phyloP scores from a whole-genome alignment of 208 protist species.

The Porcisia hertigi region DNA sequence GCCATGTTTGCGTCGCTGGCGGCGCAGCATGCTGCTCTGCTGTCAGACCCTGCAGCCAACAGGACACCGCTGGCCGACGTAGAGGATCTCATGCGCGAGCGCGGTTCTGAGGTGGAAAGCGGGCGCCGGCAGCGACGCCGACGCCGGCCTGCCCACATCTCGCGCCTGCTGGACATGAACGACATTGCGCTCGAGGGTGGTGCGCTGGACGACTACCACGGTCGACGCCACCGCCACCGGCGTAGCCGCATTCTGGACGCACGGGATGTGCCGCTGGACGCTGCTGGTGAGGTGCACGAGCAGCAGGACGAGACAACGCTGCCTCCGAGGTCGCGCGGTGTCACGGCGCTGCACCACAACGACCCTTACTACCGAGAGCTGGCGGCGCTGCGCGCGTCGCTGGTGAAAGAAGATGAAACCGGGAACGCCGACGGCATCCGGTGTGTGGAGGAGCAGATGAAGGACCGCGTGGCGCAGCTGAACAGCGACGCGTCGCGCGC shows the following conservation, averaged over 20 bases:
- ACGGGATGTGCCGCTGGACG: constrained; percentile 12
- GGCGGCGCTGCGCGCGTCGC: constrained; percentile 27
- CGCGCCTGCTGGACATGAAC: too few species aligned
- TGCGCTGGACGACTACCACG: constrained; percentile 34
- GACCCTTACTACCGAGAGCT: constrained; percentile 61
- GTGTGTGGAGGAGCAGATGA: constrained; percentile 42
- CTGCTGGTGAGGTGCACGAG: constrained; percentile 22
- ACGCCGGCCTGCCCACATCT: too few species aligned
- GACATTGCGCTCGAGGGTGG: constrained; percentile 23
- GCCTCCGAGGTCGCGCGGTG: constrained; percentile 14
- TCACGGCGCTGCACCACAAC: constrained; percentile 33
- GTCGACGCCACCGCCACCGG: constrained; percentile 20
- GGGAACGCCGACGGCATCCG: constrained; percentile 24
- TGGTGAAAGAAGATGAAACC: constrained; percentile 30
- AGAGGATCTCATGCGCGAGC: too few species aligned
- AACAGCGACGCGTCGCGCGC: constrained; percentile 28
- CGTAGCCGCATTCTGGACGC: constrained; percentile 17
- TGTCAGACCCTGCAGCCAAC: too few species aligned
- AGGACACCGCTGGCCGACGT: too few species aligned
- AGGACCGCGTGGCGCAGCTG: constrained; percentile 45
- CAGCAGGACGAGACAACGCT: constrained; percentile 18
- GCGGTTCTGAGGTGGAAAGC: too few species aligned
- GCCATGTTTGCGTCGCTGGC: too few species aligned
- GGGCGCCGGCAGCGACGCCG: too few species aligned
- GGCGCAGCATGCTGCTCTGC: too few species aligned